Base-by-base conservation (phyloP, 1,139 yeast genomes). In the Nakaseomyces sp. region DNA sequence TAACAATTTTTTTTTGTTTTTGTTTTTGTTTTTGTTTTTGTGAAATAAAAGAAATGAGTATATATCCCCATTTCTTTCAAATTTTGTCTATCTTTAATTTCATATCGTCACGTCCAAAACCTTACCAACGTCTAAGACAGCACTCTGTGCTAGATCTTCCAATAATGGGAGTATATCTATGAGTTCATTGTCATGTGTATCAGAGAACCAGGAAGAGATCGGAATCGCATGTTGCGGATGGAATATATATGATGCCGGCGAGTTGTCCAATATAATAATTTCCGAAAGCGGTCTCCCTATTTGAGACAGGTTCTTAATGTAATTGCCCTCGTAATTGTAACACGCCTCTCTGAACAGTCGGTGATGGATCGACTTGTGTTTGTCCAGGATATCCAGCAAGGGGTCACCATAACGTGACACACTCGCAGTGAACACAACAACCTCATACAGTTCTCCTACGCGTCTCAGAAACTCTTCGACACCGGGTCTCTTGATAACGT, bases 221-320 rank as follows among this genome's bases (percentile, higher is more conserved):
- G 99, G 99, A 36, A 93, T 83, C 12, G 97, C 95, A 68, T 91
- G 96, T 61, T 87, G 95, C 19, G 98, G 98, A 63, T 91, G 98
- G 72, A 91, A 86, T 45, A 89, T 80, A 64, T 93, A 91, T 12
- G 96, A 86, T 5, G 97, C 95, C 2, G 99, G 98, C 2, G 96
- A 88, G 66, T 91, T 91, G 69, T 91, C 99, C 53, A 91, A 80
- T 54, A 91, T 93, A 47, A 91, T 88, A 39, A 84, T 72, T 53
- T 89, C 95, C 48, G 74, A 69, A 50, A 93, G 70, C 1, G 96
- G 96, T 55, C 99, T 74, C 5, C 99, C 99, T 54, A 91, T 77
- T 63, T 87, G 96, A 4, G 95, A 81, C 54, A 91, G 72, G 62
- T 91, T 91, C 67, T 91, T 91, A 60, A 93, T 88, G 64, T 85